Evolutionary conservation across 108 stramenopile species (phyloP), one percentile per base, ranked within the genome.

Genomic region (Cyclotella atomus): DNA sequence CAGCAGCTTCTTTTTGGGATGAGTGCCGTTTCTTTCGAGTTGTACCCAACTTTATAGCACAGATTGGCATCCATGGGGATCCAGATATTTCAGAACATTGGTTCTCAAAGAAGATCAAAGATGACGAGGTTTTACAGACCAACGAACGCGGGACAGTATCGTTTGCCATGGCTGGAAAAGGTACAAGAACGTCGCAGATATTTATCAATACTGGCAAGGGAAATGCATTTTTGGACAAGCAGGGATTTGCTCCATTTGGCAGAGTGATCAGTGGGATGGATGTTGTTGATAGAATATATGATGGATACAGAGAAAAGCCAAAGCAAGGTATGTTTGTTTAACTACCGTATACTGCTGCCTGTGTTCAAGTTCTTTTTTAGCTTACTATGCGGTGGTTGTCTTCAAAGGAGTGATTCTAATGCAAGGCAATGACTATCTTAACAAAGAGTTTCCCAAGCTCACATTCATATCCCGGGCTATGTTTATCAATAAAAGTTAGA

Each of bases 131-230:
- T 10, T 59, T 27, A 28, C 57, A 41, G 33, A 56, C 33, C 41
- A 87, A 87, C 67, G 68, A 41, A 53, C 76, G 77, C 6, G 83
- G 83, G 35, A 83, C 79, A 21, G 28, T 86, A 9, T 68, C 69
- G 17, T 88, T 82, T 71, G 85, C 87, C 20, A 85, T 71, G 20
- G 56, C 81, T 10, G 87, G 87, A 4, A 52, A 55, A 21, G 69
- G 85, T 52, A 84, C 78, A 19, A 74, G 87, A 20, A 85, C 85
- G 2, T 80, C 61, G 5, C 91, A 92, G 68, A 75, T 91, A 35
- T 93, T 93, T 50, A 70, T 91, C 72, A 93, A 84, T 43, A 56
- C 61, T 24, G n/a, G n/a, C n/a, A 53, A 65, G 41, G 65, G 76
- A 52, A 84, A 84, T 65, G 27, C 46, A 35, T 54, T 60, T 55